Evolutionary conservation across 768 basidiomycete species (phyloP).

Genomic region (Tremella yokohamensis): DNA sequence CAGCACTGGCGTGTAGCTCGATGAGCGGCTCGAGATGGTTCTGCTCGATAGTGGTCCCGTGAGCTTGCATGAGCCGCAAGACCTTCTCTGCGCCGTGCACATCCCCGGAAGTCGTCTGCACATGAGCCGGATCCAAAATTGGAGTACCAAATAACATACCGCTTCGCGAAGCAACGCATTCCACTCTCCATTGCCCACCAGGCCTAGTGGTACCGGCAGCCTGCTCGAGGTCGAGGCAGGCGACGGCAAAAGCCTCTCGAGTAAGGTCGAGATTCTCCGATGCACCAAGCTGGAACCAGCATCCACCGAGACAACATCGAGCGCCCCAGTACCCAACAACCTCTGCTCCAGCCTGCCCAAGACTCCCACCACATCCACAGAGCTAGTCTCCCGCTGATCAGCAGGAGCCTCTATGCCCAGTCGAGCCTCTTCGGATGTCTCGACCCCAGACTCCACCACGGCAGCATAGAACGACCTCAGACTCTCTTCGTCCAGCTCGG

Average conservation of each 20-base stretch:
- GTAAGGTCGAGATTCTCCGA: neutral
- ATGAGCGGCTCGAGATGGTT: conserved; percentile 54
- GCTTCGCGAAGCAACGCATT: conserved; percentile 58
- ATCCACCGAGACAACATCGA: neutral
- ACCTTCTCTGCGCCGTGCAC: conserved; percentile 56
- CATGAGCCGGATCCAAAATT: no score
- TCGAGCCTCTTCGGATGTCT: neutral
- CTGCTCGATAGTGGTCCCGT: conserved; percentile 51
- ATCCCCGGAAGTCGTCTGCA: neutral
- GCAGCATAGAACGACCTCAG: conserved; percentile 1
- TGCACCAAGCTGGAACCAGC: neutral
- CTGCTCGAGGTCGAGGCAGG: neutral
- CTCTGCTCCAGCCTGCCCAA: conserved; percentile 3
- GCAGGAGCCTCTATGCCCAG: neutral
- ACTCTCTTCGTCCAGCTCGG: conserved; percentile 6
- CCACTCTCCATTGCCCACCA: conserved; percentile 60
- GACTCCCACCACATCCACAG: neutral
- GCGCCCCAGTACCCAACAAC: neutral
- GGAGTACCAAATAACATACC: conserved; percentile 55
- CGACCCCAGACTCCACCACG: neutral
- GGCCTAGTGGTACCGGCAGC: conserved; percentile 52
- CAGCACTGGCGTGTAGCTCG: neutral
- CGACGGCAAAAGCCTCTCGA: neutral
- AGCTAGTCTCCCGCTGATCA: neutral
- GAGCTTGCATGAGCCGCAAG: conserved; percentile 54